Evolutionary conservation across 2,329 filamentous ascomycete species (phyloP), one percentile per base, ranked within the genome.

Genomic region (Hypoxylon sp.): DNA sequence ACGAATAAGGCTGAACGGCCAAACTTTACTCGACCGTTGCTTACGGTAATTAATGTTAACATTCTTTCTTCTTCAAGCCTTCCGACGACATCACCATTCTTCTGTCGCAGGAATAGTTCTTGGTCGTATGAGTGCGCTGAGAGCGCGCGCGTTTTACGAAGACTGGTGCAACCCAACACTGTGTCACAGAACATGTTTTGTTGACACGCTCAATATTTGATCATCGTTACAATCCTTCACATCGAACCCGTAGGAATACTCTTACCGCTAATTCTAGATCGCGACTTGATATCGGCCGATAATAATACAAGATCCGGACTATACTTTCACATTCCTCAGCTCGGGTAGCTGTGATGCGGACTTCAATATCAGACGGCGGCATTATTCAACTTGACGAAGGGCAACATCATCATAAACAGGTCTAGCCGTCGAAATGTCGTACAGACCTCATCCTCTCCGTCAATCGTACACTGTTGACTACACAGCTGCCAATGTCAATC

Each of bases 391-490:
- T 64, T 61, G 70, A 75, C 70, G 68, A 71, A 70, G 61, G 72
- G 63, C 54, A 68, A 51, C 67, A 69, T 60, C 41, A 51, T 68
- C 50, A 34, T 54, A 50, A 51, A 61, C 64, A 58, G 54, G 59
- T 62, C 63, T 71, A 73, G 64, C 66, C 68, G 70, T 74, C 75
- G 75, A 79, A 73, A 89, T 87, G 83, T 87, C 86, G 78, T 82
- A 84, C 80, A 84, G 85, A 63, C 81, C 82, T 69, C 85, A 87
- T 75, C 84, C 86, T 58, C 83, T 89, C 63, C 84, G 86, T 70
- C 86, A 88, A 76, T 79, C 79, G 60, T 79, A 81, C 62, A 79
- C 78, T 50, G 76, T 80, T 73, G 77, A 83, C 71, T 78, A 80
- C 70, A 75, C 76, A 77, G 73, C 75, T 58, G 72, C 88, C 71